Evolutionary conservation across 2,329 filamentous ascomycete genomes (phyloP).

Genomic region (Lasiodiplodia sp.): DNA sequence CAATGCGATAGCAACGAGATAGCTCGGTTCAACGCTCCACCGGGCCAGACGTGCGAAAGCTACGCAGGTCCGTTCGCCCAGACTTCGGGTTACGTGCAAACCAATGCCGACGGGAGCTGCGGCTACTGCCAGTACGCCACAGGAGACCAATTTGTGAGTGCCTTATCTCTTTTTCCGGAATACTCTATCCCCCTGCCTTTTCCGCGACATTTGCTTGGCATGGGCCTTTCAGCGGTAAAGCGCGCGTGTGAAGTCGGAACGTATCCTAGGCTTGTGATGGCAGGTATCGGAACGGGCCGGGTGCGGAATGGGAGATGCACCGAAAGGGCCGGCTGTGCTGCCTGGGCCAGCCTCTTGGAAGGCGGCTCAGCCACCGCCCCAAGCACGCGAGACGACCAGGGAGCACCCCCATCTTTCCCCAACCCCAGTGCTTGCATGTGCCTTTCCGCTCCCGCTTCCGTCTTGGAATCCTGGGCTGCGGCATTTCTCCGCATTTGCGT

Average conservation of each 20-base stretch:
- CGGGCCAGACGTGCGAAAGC: constrained; percentile 65
- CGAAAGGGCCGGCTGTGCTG: constrained; percentile 11
- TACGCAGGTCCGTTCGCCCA: constrained; percentile 64
- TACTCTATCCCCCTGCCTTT: constrained; percentile 10
- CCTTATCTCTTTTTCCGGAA: constrained; percentile 2
- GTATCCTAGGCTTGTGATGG: neutral
- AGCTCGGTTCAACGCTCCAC: constrained; percentile 66
- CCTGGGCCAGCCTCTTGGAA: neutral
- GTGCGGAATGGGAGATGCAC: constrained; percentile 24
- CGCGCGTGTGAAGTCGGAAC: constrained; percentile 23
- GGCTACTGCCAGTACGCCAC: constrained; percentile 69
- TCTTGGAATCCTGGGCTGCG: neutral
- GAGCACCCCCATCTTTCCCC: constrained; percentile 9
- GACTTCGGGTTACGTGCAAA: constrained; percentile 67
- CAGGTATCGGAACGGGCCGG: constrained; percentile 28
- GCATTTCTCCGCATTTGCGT: neutral
- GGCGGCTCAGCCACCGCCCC: constrained; percentile 23
- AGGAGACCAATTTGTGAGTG: constrained; percentile 63
- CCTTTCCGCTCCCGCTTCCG: constrained; percentile 13
- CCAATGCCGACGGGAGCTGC: constrained; percentile 64
- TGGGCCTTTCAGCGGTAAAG: constrained; percentile 7
- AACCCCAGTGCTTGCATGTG: constrained; percentile 4
- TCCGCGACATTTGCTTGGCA: constrained; percentile 14
- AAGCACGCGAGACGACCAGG: neutral
- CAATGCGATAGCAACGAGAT: constrained; percentile 64